Percentiles rank a stretch among this genome's conserved stretches.
Conservation (phyloP, 2,329 filamentous ascomycete species). For the Cladosporium sp. region DNA sequence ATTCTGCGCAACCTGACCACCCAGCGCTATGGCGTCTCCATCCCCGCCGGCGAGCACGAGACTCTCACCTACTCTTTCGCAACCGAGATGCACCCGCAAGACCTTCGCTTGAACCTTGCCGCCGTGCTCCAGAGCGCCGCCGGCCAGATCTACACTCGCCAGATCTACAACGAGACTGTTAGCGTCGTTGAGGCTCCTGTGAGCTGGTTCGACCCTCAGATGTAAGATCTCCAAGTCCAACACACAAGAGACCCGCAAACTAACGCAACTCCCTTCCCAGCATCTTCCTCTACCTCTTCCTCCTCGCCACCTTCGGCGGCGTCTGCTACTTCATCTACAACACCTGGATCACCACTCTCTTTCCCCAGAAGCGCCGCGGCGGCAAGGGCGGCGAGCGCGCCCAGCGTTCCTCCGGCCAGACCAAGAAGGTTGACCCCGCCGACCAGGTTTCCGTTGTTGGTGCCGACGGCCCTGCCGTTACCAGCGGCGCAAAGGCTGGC, state of each 20-base stretch:
- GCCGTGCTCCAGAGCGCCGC: conserved; percentile 69
- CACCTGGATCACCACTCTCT: conserved; percentile 94
- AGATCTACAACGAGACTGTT: conserved; percentile 79
- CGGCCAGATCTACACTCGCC: conserved; percentile 71
- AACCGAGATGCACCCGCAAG: conserved; percentile 90
- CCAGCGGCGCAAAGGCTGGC: conserved; percentile 62
- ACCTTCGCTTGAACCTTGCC: conserved; percentile 74
- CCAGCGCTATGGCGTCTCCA: conserved; percentile 69
- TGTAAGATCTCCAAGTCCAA: conserved; percentile 62
- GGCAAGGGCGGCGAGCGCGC: conserved; percentile 66
- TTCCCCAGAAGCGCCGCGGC: conserved; percentile 73
- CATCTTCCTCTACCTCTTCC: conserved; percentile 96
- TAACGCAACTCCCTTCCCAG: conserved; percentile 49
- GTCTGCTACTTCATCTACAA: conserved; percentile 96
- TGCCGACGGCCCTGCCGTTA: conserved; percentile 68
- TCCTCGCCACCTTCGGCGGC: conserved; percentile 73
- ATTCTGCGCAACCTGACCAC: conserved; percentile 84
- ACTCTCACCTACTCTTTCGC: conserved; percentile 79
- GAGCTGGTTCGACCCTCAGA: conserved; percentile 91
- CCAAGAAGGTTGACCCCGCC: conserved; percentile 65
- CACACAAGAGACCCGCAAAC: background rate
- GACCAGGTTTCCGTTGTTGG: conserved; percentile 64
- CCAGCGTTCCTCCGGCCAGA: conserved; percentile 60
- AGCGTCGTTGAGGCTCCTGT: conserved; percentile 86
- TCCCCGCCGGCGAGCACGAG: conserved; percentile 74